These are phyloP conservation scores for Hansenula sp. DNA, from an alignment of 1,139 yeast genomes.

Conservation along the genomic window DNA sequence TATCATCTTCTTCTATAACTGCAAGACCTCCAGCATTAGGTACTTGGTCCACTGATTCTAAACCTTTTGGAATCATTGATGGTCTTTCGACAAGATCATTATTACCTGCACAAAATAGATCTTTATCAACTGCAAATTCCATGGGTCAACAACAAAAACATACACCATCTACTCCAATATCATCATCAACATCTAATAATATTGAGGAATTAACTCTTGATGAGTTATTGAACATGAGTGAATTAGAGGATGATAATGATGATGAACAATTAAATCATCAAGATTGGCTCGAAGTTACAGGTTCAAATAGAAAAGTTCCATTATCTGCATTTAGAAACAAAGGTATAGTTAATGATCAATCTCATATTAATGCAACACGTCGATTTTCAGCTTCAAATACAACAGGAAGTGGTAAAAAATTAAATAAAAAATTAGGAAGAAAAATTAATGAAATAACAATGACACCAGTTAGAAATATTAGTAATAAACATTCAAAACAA, in stretches of 20 bases:
- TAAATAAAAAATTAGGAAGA: constrained; percentile 5
- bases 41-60: constrained; percentile 81
- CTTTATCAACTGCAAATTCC: no score
- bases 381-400: constrained; percentile 11
- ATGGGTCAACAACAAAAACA: background rate
- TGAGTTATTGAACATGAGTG: constrained; percentile 83
- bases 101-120: constrained; percentile 31
- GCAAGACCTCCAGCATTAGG: constrained; percentile 91
- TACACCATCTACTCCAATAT: constrained; percentile 11
- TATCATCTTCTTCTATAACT: constrained; percentile 79
- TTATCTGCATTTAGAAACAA: constrained; percentile 87
- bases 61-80: constrained; percentile 92
- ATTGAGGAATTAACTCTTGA: constrained; percentile 74
- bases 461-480: constrained; percentile 19
- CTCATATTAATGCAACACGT: constrained; percentile 22
- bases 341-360: constrained; percentile 34
- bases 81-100: constrained; percentile 86
- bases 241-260: constrained; percentile 74
- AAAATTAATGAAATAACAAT: constrained; percentile 13
- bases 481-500: constrained; percentile 15
- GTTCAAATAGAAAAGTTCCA: constrained; percentile 60
- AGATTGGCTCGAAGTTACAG: constrained; percentile 51
- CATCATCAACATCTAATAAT: constrained; percentile 20
- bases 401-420: constrained; percentile 2
- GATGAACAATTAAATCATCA: constrained; percentile 36